Conservation (phyloP, 495 filamentous ascomycete genomes). For the Tuber indicum region DNA sequence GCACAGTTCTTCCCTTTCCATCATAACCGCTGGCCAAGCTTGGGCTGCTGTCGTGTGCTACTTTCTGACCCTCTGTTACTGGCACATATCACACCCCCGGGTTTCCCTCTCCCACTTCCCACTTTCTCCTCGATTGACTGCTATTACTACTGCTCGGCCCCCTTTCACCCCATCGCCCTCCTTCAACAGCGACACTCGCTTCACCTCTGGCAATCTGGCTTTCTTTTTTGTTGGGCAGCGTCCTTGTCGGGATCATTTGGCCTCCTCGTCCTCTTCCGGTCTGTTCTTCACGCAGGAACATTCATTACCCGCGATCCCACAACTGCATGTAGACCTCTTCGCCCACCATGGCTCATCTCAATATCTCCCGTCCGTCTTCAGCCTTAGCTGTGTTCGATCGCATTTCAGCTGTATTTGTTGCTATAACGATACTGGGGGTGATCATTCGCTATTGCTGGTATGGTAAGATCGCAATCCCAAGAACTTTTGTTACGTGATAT, state of each 20-base stretch:
- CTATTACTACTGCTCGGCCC: neutral
- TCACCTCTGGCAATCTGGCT: neutral
- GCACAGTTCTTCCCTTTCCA: neutral
- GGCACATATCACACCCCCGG: neutral
- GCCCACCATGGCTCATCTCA: slow-evolving; percentile 23
- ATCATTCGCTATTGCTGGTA: slow-evolving; percentile 44
- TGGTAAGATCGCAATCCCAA: slow-evolving; percentile 34
- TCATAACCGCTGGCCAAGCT: neutral
- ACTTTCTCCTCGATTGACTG: neutral
- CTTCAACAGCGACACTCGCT: neutral
- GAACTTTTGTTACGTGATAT: neutral
- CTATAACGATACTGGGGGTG: slow-evolving; percentile 37
- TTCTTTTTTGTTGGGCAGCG: neutral
- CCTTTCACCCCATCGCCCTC: neutral
- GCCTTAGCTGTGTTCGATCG: slow-evolving; percentile 19
- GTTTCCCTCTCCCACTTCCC: neutral
- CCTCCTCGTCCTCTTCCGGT: neutral
- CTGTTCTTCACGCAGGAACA: neutral
- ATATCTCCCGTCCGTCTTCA: slow-evolving; percentile 18
- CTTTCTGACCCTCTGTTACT: neutral
- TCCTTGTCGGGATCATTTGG: neutral
- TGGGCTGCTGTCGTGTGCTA: neutral
- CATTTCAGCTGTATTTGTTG: slow-evolving; percentile 29
- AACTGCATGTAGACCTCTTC: slow-evolving; percentile 1
- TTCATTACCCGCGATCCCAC: neutral